These are phyloP conservation scores for Colletotrichum lupini DNA, from an alignment of 2,329 filamentous ascomycete species.

Conservation along the genomic window DNA sequence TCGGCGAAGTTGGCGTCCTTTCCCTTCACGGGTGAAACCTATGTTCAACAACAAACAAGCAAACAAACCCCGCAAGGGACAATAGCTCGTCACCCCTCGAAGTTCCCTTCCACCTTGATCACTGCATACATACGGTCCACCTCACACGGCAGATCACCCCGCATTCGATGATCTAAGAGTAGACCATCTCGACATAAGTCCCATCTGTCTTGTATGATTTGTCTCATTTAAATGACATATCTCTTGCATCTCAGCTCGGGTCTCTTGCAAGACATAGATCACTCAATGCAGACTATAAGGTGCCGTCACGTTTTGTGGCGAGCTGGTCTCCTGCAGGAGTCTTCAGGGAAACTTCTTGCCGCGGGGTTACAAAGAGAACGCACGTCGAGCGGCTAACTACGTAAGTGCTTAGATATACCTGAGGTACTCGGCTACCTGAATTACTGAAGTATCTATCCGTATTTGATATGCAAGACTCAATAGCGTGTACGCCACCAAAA, in stretches of 20 bases:
- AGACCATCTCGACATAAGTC: neutral
- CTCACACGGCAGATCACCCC: neutral
- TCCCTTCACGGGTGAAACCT: too few species aligned
- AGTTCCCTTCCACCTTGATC: neutral
- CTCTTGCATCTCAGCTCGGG: neutral
- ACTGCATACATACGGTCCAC: neutral
- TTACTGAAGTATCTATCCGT: neutral
- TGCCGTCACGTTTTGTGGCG: constrained; percentile 3
- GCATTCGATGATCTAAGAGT: neutral
- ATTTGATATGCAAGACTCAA: neutral
- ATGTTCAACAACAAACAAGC: too few species aligned
- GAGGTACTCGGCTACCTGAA: too few species aligned
- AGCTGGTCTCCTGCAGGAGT: neutral
- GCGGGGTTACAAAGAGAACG: neutral
- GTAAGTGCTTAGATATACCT: neutral
- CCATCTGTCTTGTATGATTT: neutral
- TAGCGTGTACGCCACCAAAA: neutral
- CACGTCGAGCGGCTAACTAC: neutral
- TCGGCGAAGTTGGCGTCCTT: too few species aligned
- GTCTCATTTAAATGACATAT: neutral
- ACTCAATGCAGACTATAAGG: neutral
- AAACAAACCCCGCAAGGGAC: neutral
- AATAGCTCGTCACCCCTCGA: neutral
- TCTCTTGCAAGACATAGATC: neutral
- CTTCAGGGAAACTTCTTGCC: neutral